Percentiles rank a stretch among this genome's conserved stretches.
Conservation (phyloP, 2,329 filamentous ascomycete species). For the Aaosphaeria arxii region DNA sequence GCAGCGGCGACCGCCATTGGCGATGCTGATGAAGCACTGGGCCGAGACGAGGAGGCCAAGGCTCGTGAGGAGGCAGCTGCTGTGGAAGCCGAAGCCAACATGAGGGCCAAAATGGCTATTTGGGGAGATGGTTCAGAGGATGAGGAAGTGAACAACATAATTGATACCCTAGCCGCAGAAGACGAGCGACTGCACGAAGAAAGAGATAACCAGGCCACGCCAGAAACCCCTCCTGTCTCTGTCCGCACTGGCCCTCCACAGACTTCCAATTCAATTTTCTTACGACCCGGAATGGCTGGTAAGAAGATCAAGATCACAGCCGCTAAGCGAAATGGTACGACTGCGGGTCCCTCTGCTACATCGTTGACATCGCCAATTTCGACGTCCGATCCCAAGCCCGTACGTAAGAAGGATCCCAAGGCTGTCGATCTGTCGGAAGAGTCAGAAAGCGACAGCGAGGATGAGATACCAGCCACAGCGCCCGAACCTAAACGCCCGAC, state of each 20-base stretch:
- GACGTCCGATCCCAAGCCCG: slow-evolving; percentile 5
- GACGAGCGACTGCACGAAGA: slow-evolving; percentile 12
- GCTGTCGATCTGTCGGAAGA: slow-evolving; percentile 20
- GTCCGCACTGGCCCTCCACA: slow-evolving; percentile 12
- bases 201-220: neutral
- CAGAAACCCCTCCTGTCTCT: slow-evolving; percentile 1
- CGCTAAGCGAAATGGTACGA: slow-evolving; percentile 14
- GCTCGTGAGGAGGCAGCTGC: slow-evolving; percentile 18
- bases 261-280: slow-evolving; percentile 25
- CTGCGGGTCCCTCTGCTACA: slow-evolving; percentile 1
- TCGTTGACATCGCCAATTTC: slow-evolving; percentile 10
- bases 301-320: slow-evolving; percentile 36
- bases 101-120: slow-evolving; percentile 31
- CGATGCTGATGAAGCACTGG: slow-evolving; percentile 12
- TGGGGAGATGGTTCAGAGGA: slow-evolving; percentile 25
- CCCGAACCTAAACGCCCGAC: slow-evolving; percentile 13
- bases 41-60: slow-evolving; percentile 10
- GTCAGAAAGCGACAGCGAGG: slow-evolving; percentile 24
- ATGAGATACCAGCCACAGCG: slow-evolving; percentile 30
- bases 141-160: slow-evolving; percentile 23
- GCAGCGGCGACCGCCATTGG: neutral
- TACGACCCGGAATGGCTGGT: slow-evolving; percentile 23
- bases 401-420: slow-evolving; percentile 14
- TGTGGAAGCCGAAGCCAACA: slow-evolving; percentile 31
- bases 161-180: slow-evolving; percentile 19